Evolutionary conservation across 805 yeast genomes (phyloP), one percentile per base, ranked within the genome.

Genomic region (Brettanomyces sp.): DNA sequence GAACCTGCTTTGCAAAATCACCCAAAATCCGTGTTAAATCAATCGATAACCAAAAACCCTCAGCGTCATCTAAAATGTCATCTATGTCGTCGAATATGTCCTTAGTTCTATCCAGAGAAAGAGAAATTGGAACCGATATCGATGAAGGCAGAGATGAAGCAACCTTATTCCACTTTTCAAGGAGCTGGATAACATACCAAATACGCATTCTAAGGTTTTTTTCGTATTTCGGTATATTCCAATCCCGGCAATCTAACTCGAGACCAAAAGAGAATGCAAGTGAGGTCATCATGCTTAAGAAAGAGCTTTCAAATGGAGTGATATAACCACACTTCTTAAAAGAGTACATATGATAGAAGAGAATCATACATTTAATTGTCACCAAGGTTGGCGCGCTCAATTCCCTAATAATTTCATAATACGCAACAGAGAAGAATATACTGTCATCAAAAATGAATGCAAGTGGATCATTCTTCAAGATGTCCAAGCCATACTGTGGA

Each of bases 141-240:
- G 46, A 42, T 3, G 48, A 46, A 13, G 48, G 48, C 7, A 46
- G 36, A 21, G 48, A 46, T 14, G 39, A 42, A 8, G 46, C 39
- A 4, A 35, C 35, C 30, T 45, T 42, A 23, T 46, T 46, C 48
- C 48, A 46, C n/a, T 42, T 42, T 34, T 46, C 48, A 12, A 46
- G 14, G 6, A 46, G n/a, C 12, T 36, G 42, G 18, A 46, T 24
- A 21, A 45, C 36, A 38, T 46, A 46, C 48, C 48, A 46, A 4
- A 46, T 43, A 21, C 48, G 32, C 22, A 22, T 42, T 23, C 48
- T 24, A 18, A 46, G 36, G 22, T 46, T 46, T 3, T 42, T 41
- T 30, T 46, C 48, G 28, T 46, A 36, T 43, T 43, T 42, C 8
- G 48, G 48, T 37, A 46, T 46, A 12, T 46, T 42, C 48, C 48